A percentile compares a stretch with the other conserved stretches of the same genome.
Evolutionary conservation across 371 early-diverging fungal genomes (phyloP).

Genomic region (Funneliformis caledonium): DNA sequence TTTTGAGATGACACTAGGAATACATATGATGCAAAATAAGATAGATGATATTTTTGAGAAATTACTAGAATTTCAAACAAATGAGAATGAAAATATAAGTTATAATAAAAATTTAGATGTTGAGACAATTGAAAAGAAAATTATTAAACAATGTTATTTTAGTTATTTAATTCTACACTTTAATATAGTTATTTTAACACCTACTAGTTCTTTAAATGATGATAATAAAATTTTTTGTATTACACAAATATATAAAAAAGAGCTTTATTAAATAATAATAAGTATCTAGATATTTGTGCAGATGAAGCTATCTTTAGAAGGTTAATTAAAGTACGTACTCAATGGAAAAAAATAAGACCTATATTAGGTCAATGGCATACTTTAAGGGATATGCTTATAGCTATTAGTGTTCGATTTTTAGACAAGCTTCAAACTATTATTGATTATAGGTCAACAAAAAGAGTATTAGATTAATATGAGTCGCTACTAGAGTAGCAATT

Average conservation of each 20-base stretch:
- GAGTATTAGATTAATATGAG: background rate
- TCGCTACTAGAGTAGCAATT: background rate
- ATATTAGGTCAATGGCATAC: slow-evolving; percentile 1
- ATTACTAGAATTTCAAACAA: background rate
- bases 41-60: background rate
- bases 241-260: no score
- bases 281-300: background rate
- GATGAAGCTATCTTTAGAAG: background rate
- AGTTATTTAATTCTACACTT: no score
- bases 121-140: background rate
- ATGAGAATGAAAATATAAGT: background rate
- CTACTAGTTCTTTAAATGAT: no score
- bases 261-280: background rate
- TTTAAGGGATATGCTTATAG: background rate
- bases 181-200: no score
- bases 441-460: no score
- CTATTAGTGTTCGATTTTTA: background rate
- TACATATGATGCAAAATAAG: no score
- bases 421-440: no score
- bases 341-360: background rate
- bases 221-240: no score
- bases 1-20: background rate
- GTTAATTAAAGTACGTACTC: no score
- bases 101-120: no score
- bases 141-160: background rate